These are phyloP conservation scores for Naganishia albida DNA, from an alignment of 1,284 basidiomycete species.

Conservation along the genomic window DNA sequence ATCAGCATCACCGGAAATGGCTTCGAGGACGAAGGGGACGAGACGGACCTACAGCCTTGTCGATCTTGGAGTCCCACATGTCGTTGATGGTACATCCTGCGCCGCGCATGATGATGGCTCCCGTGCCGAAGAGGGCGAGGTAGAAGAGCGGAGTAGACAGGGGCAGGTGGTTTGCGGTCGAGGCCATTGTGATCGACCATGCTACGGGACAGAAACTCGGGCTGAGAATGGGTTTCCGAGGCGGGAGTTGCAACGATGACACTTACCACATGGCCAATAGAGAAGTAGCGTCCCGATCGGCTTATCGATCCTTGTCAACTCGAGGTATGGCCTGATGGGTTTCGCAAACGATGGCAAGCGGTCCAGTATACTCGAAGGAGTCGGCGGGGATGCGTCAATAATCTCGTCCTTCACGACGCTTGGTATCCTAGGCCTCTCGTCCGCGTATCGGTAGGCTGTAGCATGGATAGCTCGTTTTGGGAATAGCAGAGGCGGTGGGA, in stretches of 20 bases:
- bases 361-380: constrained; percentile 10
- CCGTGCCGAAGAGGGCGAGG: constrained; percentile 79
- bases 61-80: constrained; percentile 93
- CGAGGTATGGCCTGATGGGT: constrained; percentile 68
- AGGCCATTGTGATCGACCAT: constrained; percentile 94
- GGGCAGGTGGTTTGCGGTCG: constrained; percentile 57
- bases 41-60: constrained; percentile 81
- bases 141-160: constrained; percentile 71
- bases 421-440: neutral
- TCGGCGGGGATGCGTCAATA: neutral
- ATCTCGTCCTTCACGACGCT: constrained; percentile 6
- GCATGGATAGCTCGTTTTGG: neutral
- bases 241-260: neutral
- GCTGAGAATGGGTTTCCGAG: too few relatives aligned
- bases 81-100: constrained; percentile 99
- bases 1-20: neutral
- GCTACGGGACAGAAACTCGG: constrained; percentile 61
- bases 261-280: constrained; percentile 86
- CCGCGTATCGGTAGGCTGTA: neutral
- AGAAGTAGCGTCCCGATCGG: constrained; percentile 90
- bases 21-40: too few relatives aligned
- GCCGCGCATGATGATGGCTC: constrained; percentile 93
- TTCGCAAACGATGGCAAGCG: constrained; percentile 17
- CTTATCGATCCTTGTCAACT: constrained; percentile 87
- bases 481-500: neutral